These are phyloP conservation scores for Aspergillus nidulans DNA, from an alignment of 495 filamentous ascomycete species.

Conservation along the genomic window DNA sequence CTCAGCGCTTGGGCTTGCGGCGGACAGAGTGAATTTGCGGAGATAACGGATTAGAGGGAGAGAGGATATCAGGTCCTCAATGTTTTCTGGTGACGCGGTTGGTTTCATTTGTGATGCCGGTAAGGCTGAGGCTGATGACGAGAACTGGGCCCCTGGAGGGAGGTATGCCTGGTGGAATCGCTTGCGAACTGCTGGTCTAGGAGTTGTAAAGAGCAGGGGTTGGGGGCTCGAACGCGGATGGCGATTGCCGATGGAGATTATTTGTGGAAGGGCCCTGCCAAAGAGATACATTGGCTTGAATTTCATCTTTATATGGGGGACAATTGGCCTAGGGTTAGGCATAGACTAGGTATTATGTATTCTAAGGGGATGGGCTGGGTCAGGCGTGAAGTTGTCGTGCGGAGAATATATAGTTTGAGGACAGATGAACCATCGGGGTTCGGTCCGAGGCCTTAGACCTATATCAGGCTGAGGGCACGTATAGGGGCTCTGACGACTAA, in stretches of 20 bases:
- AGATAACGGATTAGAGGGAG: not conserved
- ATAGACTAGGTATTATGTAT: too few relatives aligned
- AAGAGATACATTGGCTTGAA: too few relatives aligned
- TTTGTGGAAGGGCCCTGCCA: not conserved
- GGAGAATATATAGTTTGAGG: not conserved
- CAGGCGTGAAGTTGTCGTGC: too few relatives aligned
- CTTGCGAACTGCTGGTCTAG: not conserved
- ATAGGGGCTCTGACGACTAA: not conserved
- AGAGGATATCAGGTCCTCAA: not conserved
- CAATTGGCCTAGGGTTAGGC: too few relatives aligned
- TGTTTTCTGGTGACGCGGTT: not conserved
- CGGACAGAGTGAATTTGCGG: not conserved
- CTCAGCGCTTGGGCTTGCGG: not conserved
- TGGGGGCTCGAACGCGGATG: too few relatives aligned
- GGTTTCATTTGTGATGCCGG: not conserved
- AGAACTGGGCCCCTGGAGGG: not conserved
- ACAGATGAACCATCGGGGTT: not conserved
- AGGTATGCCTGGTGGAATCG: not conserved
- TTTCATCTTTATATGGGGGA: too few relatives aligned
- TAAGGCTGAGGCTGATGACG: not conserved
- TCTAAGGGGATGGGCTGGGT: too few relatives aligned
- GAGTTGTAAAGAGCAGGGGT: too few relatives aligned
- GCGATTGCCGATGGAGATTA: not conserved
- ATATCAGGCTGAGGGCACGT: not conserved
- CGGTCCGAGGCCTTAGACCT: not conserved